Conservation (phyloP, 768 basidiomycete species). For the Tricholoma saponaceum region DNA sequence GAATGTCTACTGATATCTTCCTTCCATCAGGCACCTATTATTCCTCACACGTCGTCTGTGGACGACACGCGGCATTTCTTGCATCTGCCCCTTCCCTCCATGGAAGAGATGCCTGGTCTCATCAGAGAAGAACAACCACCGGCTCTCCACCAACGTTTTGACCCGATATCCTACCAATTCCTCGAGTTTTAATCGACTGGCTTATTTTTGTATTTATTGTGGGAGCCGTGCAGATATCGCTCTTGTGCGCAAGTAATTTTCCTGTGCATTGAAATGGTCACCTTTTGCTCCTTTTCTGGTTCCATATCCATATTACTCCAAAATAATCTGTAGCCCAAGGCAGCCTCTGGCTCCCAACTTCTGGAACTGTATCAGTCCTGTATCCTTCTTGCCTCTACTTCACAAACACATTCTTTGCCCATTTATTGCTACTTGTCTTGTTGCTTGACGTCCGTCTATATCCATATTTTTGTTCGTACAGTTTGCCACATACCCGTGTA, state of each 20-base stretch:
- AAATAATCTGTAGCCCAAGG: not conserved
- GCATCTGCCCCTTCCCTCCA: constrained; percentile 68
- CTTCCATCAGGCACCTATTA: constrained; percentile 69
- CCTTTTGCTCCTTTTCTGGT: not conserved
- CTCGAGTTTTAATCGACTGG: constrained; percentile 57
- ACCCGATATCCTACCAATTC: constrained; percentile 68
- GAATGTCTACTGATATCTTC: constrained; percentile 7
- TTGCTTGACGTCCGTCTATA: not conserved
- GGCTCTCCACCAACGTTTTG: constrained; percentile 59
- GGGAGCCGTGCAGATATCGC: not conserved
- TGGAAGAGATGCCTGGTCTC: constrained; percentile 80
- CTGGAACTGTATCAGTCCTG: not conserved
- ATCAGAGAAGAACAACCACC: constrained; percentile 57
- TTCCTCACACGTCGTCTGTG: constrained; percentile 72
- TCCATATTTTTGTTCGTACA: not conserved
- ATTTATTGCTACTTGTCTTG: not conserved
- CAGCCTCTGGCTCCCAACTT: not conserved
- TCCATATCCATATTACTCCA: not conserved
- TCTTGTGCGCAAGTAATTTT: not conserved
- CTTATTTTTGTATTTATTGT: constrained; percentile 15
- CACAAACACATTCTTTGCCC: not conserved
- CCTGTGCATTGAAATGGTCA: not conserved
- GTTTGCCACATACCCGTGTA: not conserved
- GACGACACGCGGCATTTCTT: constrained; percentile 89
- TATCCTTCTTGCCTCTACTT: not conserved